phyloP scores from a whole-genome alignment of 2,329 filamentous ascomycete species.

The Penicillium verrucosum region DNA sequence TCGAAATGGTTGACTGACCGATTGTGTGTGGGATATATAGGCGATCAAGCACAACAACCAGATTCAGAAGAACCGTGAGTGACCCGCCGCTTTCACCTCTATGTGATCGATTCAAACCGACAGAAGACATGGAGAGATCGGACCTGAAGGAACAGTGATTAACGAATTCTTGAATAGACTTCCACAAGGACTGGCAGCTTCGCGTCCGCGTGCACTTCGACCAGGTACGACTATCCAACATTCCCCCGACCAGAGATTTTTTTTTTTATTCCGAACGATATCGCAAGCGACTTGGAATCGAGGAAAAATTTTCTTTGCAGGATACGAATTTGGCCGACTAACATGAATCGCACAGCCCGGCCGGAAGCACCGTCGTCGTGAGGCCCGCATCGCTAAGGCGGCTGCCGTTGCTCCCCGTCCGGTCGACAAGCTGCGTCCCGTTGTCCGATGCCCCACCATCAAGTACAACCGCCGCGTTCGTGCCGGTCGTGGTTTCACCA shows the following conservation, averaged over 20 bases:
- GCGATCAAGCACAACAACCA: slow-evolving; percentile 99
- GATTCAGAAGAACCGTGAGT: slow-evolving; percentile 91
- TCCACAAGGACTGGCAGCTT: slow-evolving; percentile 99
- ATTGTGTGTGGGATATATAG: slow-evolving; percentile 48
- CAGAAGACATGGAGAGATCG: slow-evolving; percentile 16
- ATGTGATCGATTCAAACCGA: slow-evolving; percentile 8
- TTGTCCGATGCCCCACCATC: slow-evolving; percentile 96
- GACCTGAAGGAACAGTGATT: slow-evolving; percentile 25
- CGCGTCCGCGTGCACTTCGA: slow-evolving; percentile 99
- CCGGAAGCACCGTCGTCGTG: slow-evolving; percentile 89
- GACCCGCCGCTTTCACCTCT: slow-evolving; percentile 9
- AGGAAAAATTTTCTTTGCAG: slow-evolving; percentile 15
- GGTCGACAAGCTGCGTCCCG: slow-evolving; percentile 91
- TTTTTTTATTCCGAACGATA: slow-evolving; percentile 16
- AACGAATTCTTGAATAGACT: slow-evolving; percentile 59
- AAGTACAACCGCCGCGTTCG: slow-evolving; percentile 99
- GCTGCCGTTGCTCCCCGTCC: slow-evolving; percentile 92
- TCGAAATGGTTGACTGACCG: slow-evolving; percentile 23
- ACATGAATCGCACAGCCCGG: slow-evolving; percentile 67
- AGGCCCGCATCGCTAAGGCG: slow-evolving; percentile 91
- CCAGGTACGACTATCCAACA: slow-evolving; percentile 70
- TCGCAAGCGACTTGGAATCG: slow-evolving; percentile 14
- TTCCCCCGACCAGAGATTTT: slow-evolving; percentile 3
- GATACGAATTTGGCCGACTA: slow-evolving; percentile 27
- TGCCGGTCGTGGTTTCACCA: slow-evolving; percentile 94